Evolutionary conservation across 495 filamentous ascomycete genomes (phyloP).

Genomic region (Xylaria sp.): DNA sequence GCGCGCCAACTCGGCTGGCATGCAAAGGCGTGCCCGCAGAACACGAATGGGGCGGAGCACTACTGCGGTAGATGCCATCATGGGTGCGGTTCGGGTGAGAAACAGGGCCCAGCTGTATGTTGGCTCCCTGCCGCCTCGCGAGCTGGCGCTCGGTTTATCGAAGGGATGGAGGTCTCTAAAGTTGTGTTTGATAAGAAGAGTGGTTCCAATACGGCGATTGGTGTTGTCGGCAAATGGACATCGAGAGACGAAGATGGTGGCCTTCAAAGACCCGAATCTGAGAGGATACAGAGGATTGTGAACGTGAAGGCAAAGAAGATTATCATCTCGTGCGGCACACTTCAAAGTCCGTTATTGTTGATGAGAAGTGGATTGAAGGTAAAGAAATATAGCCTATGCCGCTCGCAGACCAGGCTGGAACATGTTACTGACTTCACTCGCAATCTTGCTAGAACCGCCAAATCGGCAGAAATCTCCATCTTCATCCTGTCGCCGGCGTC

Average conservation of each 20-base stretch:
- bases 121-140: slow-evolving; percentile 80
- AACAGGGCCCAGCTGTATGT: slow-evolving; percentile 77
- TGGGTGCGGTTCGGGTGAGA: slow-evolving; percentile 75
- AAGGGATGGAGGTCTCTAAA: slow-evolving; percentile 73
- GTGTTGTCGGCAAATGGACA: slow-evolving; percentile 75
- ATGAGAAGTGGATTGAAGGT: slow-evolving; percentile 71
- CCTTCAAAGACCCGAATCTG: slow-evolving; percentile 54
- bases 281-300: slow-evolving; percentile 61
- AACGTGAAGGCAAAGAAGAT: slow-evolving; percentile 83
- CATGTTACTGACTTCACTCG: not conserved
- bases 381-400: not conserved
- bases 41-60: slow-evolving; percentile 73
- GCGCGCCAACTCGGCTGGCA: slow-evolving; percentile 76
- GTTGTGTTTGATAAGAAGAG: slow-evolving; percentile 68
- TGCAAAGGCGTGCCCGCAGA: slow-evolving; percentile 77
- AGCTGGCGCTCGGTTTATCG: slow-evolving; percentile 77
- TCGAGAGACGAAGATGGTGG: slow-evolving; percentile 69
- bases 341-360: slow-evolving; percentile 79
- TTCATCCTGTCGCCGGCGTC: slow-evolving; percentile 74
- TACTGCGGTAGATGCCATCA: slow-evolving; percentile 80
- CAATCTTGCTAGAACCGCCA: slow-evolving; percentile 67
- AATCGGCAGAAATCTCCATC: slow-evolving; percentile 82
- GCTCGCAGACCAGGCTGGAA: not conserved
- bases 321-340: slow-evolving; percentile 73
- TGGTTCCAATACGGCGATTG: slow-evolving; percentile 66